Evolutionary conservation across 108 stramenopile species (phyloP).

Genomic region (Nannochloropsis salina): DNA sequence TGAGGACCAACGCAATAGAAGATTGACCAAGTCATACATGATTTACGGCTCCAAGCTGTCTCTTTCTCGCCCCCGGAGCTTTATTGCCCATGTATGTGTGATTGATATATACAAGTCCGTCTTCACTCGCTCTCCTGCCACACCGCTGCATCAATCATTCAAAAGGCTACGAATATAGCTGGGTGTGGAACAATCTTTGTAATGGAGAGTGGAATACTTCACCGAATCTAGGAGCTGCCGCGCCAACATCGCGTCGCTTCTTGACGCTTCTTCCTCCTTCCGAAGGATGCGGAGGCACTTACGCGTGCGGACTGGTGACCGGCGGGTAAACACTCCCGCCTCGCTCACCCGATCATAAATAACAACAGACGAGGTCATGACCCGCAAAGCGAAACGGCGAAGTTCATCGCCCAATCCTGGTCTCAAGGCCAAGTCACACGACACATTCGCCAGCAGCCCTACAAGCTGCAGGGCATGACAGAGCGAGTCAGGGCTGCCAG

Average conservation of each 20-base stretch:
- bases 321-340: background rate
- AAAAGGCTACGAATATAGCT: constrained; percentile 17
- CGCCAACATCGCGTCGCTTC: background rate
- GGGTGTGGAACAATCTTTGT: background rate
- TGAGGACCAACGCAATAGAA: too few species aligned
- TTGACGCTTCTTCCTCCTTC: constrained; percentile 3
- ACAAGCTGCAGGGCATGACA: background rate
- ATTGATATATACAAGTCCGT: background rate
- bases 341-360: constrained; percentile 20
- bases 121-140: background rate
- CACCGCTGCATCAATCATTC: background rate
- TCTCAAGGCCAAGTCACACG: background rate
- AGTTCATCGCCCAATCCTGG: background rate
- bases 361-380: background rate
- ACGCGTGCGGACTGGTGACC: background rate
- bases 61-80: too few species aligned
- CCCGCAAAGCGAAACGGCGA: background rate
- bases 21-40: too few species aligned
- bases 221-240: background rate
- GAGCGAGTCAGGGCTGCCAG: background rate
- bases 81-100: too few species aligned
- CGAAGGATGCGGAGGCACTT: background rate
- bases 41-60: too few species aligned
- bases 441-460: background rate
- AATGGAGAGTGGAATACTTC: background rate